Conservation (phyloP, 1,284 basidiomycete species). For the Microbotryomycetes sp. region DNA sequence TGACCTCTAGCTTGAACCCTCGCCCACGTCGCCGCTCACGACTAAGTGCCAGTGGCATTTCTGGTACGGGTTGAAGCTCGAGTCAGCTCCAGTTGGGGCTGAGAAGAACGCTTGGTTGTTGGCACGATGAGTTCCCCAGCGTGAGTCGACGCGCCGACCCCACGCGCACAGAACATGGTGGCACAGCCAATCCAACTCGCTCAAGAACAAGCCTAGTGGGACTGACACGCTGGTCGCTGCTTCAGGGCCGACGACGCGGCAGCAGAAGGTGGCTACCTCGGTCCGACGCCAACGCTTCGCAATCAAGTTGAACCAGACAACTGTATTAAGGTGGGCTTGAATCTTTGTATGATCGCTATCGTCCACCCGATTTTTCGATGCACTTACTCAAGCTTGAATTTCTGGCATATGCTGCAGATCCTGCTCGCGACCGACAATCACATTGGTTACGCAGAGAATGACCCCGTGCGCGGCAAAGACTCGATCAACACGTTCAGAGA, state of each 20-base stretch:
- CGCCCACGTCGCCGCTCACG: no score
- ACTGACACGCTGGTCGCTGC: background rate
- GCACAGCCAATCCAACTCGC: no score
- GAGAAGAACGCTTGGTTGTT: no score
- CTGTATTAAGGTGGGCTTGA: slow-evolving; percentile 12
- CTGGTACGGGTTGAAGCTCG: no score
- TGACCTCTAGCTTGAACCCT: no score
- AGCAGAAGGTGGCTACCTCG: background rate
- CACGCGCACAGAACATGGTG: no score
- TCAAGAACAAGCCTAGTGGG: no score
- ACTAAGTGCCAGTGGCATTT: no score
- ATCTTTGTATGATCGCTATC: background rate
- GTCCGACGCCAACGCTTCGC: background rate
- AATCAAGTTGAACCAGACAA: slow-evolving; percentile 11
- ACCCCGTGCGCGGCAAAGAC: slow-evolving; percentile 89
- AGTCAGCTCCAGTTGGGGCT: no score
- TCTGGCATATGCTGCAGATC: slow-evolving; percentile 9
- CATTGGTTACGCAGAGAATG: slow-evolving; percentile 89
- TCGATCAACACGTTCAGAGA: slow-evolving; percentile 93
- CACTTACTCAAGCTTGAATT: background rate
- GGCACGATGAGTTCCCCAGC: background rate
- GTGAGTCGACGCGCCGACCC: background rate
- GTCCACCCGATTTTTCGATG: background rate
- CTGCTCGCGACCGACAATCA: slow-evolving; percentile 70
- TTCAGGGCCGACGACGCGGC: background rate